A percentile compares a stretch with the other conserved stretches of the same genome.
These are phyloP conservation scores for Plasmodium vivax DNA, from an alignment of 169 alveolate genomes.

Conservation along the genomic window DNA sequence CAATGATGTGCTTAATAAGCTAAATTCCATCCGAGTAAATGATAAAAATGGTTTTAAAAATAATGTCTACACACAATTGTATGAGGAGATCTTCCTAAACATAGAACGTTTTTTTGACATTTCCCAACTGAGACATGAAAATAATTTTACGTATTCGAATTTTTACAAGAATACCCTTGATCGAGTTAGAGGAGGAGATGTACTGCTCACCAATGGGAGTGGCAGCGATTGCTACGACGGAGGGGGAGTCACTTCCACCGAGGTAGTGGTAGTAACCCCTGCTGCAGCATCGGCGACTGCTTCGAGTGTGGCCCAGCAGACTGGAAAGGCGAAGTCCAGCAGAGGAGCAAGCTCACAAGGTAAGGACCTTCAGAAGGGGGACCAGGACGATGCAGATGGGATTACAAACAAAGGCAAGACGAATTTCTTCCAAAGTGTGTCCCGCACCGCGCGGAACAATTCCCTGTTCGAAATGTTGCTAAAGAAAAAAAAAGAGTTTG, in stretches of 20 bases:
- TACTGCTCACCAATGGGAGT: neutral
- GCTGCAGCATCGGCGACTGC: neutral
- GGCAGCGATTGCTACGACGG: neutral
- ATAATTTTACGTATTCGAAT: constrained; percentile 63
- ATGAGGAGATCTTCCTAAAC: constrained; percentile 40
- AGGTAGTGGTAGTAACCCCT: neutral
- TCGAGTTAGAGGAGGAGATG: neutral
- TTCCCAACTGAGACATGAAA: constrained; percentile 30
- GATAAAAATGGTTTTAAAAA: constrained; percentile 40
- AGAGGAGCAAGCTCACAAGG: neutral
- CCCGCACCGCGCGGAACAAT: constrained; percentile 25
- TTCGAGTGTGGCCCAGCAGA: neutral
- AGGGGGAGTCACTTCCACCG: neutral
- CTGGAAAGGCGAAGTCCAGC: neutral
- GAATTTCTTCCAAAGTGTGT: constrained; percentile 30
- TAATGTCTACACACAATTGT: constrained; percentile 24
- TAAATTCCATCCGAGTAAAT: constrained; percentile 24
- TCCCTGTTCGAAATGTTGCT: neutral
- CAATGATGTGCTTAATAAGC: constrained; percentile 30
- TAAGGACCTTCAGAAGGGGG: neutral
- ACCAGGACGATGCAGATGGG: neutral
- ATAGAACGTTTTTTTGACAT: constrained; percentile 43
- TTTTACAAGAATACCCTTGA: constrained; percentile 40
- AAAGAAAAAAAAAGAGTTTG: constrained; percentile 39
- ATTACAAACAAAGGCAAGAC: neutral